Evolutionary conservation across 768 basidiomycete species (phyloP), one percentile per base, ranked within the genome.

Genomic region (Dacryopinax primogenitus): DNA sequence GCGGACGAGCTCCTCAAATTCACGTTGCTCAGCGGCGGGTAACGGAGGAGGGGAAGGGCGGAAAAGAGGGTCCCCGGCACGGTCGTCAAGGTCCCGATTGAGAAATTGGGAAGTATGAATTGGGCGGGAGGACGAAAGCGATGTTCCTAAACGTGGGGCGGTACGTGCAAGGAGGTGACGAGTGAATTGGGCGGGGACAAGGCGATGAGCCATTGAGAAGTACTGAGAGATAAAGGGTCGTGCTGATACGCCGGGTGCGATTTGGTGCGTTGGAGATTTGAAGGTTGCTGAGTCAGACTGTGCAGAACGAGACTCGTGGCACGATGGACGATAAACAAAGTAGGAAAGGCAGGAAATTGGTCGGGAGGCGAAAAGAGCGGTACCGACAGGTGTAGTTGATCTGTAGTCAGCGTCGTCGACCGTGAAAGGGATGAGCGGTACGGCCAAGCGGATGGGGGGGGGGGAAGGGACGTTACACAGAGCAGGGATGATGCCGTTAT

Each of bases 1-100:
- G 21, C 85, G 82, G 68, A 86, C 81, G 35, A 92, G 85, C n/a
- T 85, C 81, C 72, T 95, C 90, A 66, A 94, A 94, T 74, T 93
- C 90, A 64, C 83, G 84, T 72, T 95, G 92, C 65, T 90, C 81
- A 28, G 83, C 80, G 1, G 77, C 78, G 1, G 92, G 88, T 15
- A 95, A 82, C 0, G 87, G 82, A 1, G 86, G 87, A 0, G 92
- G 92, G 0, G 51, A 58, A 58, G 51, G 51, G 32, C 51, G 51
- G 51, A 58, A 58, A 30, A 58, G 51, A 30, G 51, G 51, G 51
- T 58, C 51, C 26, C 41, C 41, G 41, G 41, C 41, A 23, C 41
- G 41, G 41, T 58, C 51, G 30, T 32, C 51, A 58, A 28, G 51
- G 21, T 58, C 11, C 26, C 18, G 51, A 13, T 30, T 11, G 30